phyloP scores from a whole-genome alignment of 805 yeast genomes.

The Candida parachauliodes region DNA sequence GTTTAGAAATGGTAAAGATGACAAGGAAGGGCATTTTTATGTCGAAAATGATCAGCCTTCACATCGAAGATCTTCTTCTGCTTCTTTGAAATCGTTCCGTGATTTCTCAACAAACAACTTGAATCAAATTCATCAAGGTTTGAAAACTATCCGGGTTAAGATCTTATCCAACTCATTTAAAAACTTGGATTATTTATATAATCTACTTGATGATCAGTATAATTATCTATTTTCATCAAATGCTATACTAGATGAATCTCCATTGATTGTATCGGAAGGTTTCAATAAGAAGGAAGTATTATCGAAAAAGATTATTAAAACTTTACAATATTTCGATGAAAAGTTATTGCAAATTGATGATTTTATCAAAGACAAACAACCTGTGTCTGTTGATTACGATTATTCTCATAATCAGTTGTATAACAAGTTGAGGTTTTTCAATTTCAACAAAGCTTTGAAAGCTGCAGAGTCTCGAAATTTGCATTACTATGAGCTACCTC shows the following conservation, averaged over 20 bases:
- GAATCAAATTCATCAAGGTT: slow-evolving; percentile 32
- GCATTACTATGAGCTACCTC: slow-evolving; percentile 84
- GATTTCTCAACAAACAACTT: slow-evolving; percentile 30
- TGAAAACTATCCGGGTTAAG: slow-evolving; percentile 31
- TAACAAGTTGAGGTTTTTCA: slow-evolving; percentile 32
- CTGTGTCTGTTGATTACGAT: slow-evolving; percentile 22
- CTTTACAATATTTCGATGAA: slow-evolving; percentile 42
- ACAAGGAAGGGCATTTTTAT: neutral
- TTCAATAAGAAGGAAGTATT: slow-evolving; percentile 22
- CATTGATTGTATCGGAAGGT: neutral
- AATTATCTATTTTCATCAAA: slow-evolving; percentile 30
- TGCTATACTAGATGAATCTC: slow-evolving; percentile 7
- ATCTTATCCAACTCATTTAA: slow-evolving; percentile 34
- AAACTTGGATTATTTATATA: slow-evolving; percentile 37
- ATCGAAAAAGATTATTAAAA: slow-evolving; percentile 35
- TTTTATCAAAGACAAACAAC: slow-evolving; percentile 30
- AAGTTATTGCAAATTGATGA: slow-evolving; percentile 36
- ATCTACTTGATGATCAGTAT: slow-evolving; percentile 39
- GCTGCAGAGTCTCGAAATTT: slow-evolving; percentile 37
- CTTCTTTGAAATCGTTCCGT: slow-evolving; percentile 26
- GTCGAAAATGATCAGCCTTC: slow-evolving; percentile 1
- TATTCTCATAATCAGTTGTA: slow-evolving; percentile 23
- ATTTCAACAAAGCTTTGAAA: slow-evolving; percentile 37
- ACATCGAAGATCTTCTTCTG: slow-evolving; percentile 24
- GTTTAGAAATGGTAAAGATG: slow-evolving; percentile 12